Conservation (phyloP, 495 filamentous ascomycete species). For the Letharia columbiana region DNA sequence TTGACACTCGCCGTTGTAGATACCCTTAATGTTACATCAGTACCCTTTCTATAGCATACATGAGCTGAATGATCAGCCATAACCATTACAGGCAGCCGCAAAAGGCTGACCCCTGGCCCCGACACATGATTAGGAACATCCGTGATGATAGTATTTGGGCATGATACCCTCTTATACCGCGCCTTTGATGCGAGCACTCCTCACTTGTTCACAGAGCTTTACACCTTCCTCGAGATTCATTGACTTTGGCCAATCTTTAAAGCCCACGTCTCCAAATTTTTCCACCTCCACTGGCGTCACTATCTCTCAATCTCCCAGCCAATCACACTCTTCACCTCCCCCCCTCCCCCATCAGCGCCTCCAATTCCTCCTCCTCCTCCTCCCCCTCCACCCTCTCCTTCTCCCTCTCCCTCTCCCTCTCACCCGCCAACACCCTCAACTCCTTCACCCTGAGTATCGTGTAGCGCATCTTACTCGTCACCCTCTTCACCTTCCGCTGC, state of each 20-base stretch:
- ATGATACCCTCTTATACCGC: neutral
- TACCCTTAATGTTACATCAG: constrained; percentile 7
- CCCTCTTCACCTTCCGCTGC: constrained; percentile 60
- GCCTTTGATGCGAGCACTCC: neutral
- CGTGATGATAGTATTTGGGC: neutral
- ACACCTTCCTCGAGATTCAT: neutral
- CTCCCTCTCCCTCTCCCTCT: constrained; percentile 54
- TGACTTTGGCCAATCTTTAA: neutral
- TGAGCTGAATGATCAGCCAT: neutral
- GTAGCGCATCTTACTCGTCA: constrained; percentile 77
- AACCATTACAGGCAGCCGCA: neutral
- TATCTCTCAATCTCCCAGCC: neutral
- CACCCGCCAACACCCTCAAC: constrained; percentile 66
- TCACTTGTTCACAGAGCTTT: neutral
- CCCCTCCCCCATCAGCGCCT: constrained; percentile 58
- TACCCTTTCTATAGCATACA: constrained; percentile 6
- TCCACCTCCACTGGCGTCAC: neutral
- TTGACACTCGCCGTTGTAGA: constrained; percentile 1
- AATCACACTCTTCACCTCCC: constrained; percentile 39
- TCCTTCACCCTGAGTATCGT: constrained; percentile 82
- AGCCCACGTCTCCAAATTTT: neutral
- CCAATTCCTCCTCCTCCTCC: constrained; percentile 72
- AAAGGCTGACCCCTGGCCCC: neutral
- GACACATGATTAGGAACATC: neutral
- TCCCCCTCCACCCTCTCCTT: constrained; percentile 66